Conservation (phyloP, 306 rosid species). For the Quercus dentata region DNA sequence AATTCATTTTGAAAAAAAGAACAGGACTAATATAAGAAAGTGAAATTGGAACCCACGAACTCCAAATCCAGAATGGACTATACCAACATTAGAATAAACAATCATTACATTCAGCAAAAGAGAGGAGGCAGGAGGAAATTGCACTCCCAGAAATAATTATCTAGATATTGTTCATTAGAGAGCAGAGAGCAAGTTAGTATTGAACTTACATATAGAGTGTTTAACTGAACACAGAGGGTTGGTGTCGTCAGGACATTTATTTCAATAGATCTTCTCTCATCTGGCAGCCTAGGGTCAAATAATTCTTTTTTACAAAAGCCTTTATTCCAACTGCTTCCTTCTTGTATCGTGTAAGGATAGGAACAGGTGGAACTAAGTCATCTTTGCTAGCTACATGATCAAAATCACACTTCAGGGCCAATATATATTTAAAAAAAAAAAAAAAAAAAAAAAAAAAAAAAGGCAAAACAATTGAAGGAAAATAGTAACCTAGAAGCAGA, state of each 20-base stretch:
- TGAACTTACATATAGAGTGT: slow-evolving; percentile 86
- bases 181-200: slow-evolving; percentile 6
- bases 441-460: not conserved
- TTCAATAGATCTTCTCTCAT: slow-evolving; percentile 70
- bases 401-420: slow-evolving; percentile 22
- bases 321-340: slow-evolving; percentile 84
- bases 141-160: slow-evolving; percentile 1
- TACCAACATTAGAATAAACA: not conserved
- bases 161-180: slow-evolving; percentile 2
- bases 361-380: slow-evolving; percentile 86
- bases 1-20: not conserved
- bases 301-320: slow-evolving; percentile 97
- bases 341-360: slow-evolving; percentile 84
- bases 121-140: not conserved
- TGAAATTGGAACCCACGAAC: slow-evolving; percentile 17
- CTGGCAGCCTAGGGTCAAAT: slow-evolving; percentile 81
- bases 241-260: slow-evolving; percentile 72
- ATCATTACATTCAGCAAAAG: not conserved
- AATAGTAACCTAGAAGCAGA: not conserved
- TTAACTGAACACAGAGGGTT: slow-evolving; percentile 86
- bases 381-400: slow-evolving; percentile 80
- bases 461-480: not conserved
- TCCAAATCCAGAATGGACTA: not conserved
- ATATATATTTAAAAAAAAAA: not conserved
- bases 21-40: not conserved